Conservation (phyloP, 2,329 filamentous ascomycete species). For the Fusarium nygamai region DNA sequence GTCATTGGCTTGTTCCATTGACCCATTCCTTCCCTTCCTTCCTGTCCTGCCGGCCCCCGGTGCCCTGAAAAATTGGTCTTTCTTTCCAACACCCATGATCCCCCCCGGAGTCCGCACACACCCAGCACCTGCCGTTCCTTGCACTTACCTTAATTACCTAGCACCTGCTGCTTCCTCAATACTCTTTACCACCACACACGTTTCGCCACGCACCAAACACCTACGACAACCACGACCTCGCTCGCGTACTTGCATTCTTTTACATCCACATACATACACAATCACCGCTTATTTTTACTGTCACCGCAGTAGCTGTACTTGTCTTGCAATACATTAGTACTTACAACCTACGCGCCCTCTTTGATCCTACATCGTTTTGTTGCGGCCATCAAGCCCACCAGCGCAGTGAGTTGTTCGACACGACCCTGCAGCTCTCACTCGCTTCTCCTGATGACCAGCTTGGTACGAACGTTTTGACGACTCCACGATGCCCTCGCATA, state of each 20-base stretch:
- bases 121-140: conserved; percentile 30
- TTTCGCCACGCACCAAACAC: conserved; percentile 42
- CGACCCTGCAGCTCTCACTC: conserved; percentile 33
- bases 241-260: conserved; percentile 41
- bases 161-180: conserved; percentile 37
- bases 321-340: conserved; percentile 1
- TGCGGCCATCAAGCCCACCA: conserved; percentile 29
- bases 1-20: conserved; percentile 19
- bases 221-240: conserved; percentile 33
- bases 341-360: conserved; percentile 17
- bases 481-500: conserved; percentile 46
- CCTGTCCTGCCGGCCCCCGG: conserved; percentile 29
- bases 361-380: conserved; percentile 26
- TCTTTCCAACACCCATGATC: conserved; percentile 16
- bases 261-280: conserved; percentile 28
- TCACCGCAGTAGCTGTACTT: conserved; percentile 29
- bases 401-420: conserved; percentile 40
- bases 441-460: conserved; percentile 38
- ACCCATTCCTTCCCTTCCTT: conserved; percentile 38
- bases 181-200: conserved; percentile 39
- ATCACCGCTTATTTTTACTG: conserved; percentile 33
- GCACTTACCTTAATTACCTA: conserved; percentile 42
- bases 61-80: conserved; percentile 42
- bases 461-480: conserved; percentile 39
- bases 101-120: conserved; percentile 32